Evolutionary conservation across 495 filamentous ascomycete species (phyloP).

Genomic region (Daldinia concentrica): DNA sequence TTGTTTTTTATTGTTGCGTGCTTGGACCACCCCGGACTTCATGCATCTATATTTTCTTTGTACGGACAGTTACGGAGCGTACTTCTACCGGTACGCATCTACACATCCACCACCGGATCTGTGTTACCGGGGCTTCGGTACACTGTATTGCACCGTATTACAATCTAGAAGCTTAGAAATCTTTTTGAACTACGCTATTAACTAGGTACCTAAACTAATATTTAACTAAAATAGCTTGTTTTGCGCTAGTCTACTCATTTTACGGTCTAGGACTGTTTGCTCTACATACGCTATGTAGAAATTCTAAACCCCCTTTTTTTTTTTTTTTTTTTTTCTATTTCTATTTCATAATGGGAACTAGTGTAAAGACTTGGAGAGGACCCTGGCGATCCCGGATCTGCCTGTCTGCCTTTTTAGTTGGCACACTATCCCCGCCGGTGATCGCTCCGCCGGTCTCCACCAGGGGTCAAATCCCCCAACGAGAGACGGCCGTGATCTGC

Average conservation of each 20-base stretch:
- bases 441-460: conserved; percentile 34
- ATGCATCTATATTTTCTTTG: too few relatives aligned
- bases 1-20: background rate
- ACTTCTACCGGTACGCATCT: background rate
- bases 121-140: conserved; percentile 24
- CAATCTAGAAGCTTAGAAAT: conserved; percentile 15
- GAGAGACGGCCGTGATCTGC: conserved; percentile 24
- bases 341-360: background rate
- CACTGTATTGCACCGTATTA: conserved; percentile 5
- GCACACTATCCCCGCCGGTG: conserved; percentile 30
- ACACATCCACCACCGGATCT: conserved; percentile 22
- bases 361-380: conserved; percentile 17
- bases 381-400: conserved; percentile 40
- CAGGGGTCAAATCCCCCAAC: conserved; percentile 23
- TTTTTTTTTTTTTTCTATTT: too few relatives aligned
- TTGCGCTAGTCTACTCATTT: background rate
- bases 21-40: background rate
- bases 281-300: background rate
- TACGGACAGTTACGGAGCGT: background rate
- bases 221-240: background rate
- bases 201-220: too few relatives aligned
- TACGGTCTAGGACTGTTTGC: conserved; percentile 27
- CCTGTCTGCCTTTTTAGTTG: conserved; percentile 26
- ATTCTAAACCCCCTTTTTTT: conserved; percentile 12
- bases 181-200: background rate